These are phyloP conservation scores for Mentha longifolia DNA, from an alignment of 257 asterid species.

Conservation along the genomic window DNA sequence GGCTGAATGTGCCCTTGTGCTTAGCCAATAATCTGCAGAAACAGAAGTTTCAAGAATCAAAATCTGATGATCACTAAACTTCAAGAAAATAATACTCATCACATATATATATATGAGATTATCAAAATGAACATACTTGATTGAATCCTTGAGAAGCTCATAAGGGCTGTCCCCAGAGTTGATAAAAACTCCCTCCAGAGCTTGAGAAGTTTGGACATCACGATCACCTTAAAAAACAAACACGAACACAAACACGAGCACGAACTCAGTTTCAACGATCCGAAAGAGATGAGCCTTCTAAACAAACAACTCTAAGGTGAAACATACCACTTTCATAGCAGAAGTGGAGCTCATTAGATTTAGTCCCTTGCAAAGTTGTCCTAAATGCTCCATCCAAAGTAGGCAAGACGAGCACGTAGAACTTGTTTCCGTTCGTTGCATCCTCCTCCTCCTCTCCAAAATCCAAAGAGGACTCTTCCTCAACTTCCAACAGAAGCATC, in stretches of 20 bases:
- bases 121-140: no score
- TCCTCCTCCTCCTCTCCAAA: conserved; percentile 28
- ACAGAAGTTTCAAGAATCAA: conserved; percentile 28
- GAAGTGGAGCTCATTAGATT: conserved; percentile 56
- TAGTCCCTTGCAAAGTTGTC: conserved; percentile 61
- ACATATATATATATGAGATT: no score
- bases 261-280: not conserved
- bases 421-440: conserved; percentile 25
- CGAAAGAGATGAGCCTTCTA: not conserved
- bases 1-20: conserved; percentile 55
- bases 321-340: conserved; percentile 68
- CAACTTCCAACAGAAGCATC: conserved; percentile 63
- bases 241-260: no score
- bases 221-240: conserved; percentile 45
- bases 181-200: conserved; percentile 48
- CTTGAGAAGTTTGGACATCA: conserved; percentile 43
- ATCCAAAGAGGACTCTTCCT: conserved; percentile 44
- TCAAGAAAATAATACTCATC: not conserved
- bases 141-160: conserved; percentile 60
- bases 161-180: conserved; percentile 62
- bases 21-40: conserved; percentile 44
- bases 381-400: conserved; percentile 67
- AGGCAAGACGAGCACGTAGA: conserved; percentile 65
- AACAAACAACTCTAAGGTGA: not conserved
- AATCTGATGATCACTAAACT: conserved; percentile 10